These are phyloP conservation scores for Nicotiana attenuata DNA, from an alignment of 257 asterid species.

Conservation along the genomic window DNA sequence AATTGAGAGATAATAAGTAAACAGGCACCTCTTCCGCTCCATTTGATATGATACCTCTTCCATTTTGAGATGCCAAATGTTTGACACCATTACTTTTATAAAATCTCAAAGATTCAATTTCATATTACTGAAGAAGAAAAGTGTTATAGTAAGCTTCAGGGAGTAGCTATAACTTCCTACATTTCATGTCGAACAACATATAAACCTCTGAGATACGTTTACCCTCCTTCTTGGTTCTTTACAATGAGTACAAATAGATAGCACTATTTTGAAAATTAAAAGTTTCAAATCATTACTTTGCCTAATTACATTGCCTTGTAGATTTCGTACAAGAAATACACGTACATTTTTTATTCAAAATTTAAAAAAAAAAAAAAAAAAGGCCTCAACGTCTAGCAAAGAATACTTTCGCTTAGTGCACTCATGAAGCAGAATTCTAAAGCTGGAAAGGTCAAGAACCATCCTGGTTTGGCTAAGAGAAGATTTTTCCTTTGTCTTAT, in stretches of 20 bases:
- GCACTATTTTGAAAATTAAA: neutral
- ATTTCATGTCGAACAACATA: neutral
- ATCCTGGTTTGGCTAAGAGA: neutral
- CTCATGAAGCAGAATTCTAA: neutral
- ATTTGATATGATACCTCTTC: no score
- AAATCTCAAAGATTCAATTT: neutral
- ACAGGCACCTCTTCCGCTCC: no score
- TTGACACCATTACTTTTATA: no score
- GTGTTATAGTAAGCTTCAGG: neutral
- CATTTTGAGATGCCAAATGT: no score
- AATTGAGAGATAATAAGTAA: no score
- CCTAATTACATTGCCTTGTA: neutral
- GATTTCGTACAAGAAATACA: neutral
- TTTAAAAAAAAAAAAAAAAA: no score
- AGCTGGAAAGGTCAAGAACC: neutral
- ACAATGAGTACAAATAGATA: neutral
- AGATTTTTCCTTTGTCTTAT: neutral
- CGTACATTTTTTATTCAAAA: neutral
- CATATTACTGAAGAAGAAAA: neutral
- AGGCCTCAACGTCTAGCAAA: neutral
- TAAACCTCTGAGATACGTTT: neutral
- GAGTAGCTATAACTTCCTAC: neutral
- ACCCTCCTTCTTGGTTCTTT: neutral
- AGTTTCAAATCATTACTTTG: neutral
- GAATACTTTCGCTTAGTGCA: neutral